Percentiles rank a stretch among this genome's conserved stretches.
phyloP scores from a whole-genome alignment of 345 rosid species.

The Linum trigynum region DNA sequence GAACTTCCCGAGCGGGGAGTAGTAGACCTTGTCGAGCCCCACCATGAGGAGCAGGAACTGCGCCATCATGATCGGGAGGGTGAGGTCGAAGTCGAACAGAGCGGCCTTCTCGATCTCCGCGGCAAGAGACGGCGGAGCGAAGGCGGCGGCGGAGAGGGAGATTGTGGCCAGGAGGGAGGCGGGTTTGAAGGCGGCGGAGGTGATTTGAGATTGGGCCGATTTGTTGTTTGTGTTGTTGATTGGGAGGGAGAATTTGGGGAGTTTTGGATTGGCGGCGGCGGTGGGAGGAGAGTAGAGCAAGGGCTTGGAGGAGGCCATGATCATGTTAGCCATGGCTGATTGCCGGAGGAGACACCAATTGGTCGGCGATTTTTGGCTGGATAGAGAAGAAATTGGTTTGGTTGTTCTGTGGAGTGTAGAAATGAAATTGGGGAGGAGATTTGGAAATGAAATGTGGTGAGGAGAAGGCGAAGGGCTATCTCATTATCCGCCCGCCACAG shows the following conservation, averaged over 20 bases:
- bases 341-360: not conserved
- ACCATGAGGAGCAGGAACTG: constrained; percentile 82
- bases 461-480: not conserved
- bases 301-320: constrained; percentile 60
- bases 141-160: constrained; percentile 14
- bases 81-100: constrained; percentile 89
- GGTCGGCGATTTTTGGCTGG: too few species aligned
- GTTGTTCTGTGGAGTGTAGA: constrained; percentile 5
- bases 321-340: constrained; percentile 59
- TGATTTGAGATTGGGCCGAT: constrained; percentile 22
- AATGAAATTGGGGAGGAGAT: constrained; percentile 7
- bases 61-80: constrained; percentile 75
- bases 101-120: constrained; percentile 75
- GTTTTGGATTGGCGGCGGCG: constrained; percentile 28
- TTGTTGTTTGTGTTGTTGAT: constrained; percentile 13
- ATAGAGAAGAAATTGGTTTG: not conserved
- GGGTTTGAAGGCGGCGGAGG: constrained; percentile 41
- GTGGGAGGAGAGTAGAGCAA: constrained; percentile 14
- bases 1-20: constrained; percentile 75
- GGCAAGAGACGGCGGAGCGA: constrained; percentile 71
- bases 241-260: constrained; percentile 27
- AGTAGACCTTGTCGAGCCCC: constrained; percentile 74
- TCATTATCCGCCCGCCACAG: not conserved
- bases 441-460: not conserved
- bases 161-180: constrained; percentile 51